phyloP scores from a whole-genome alignment of 2,329 filamentous ascomycete species.

The Curvularia verruculosa region DNA sequence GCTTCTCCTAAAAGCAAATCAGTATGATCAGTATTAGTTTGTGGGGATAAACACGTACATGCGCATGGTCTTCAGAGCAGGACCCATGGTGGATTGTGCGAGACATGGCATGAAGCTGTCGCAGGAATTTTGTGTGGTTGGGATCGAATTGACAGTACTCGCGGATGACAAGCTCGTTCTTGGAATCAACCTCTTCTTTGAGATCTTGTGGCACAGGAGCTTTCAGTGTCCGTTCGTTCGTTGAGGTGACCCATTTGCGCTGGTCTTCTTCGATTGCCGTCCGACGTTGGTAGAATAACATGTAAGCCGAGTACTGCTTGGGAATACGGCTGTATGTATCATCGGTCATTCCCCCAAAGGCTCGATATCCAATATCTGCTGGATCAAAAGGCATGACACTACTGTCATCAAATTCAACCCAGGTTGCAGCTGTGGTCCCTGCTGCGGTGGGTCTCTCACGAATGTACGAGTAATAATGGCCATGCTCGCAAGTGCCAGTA shows the following conservation, averaged over 20 bases:
- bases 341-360: constrained; percentile 63
- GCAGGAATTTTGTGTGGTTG: constrained; percentile 70
- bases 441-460: constrained; percentile 71
- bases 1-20: constrained; percentile 48
- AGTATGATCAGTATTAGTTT: background rate
- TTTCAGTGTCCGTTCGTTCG: constrained; percentile 52
- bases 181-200: constrained; percentile 64
- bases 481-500: constrained; percentile 88
- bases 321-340: constrained; percentile 36
- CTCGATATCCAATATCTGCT: constrained; percentile 71
- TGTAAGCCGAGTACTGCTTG: constrained; percentile 76
- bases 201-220: constrained; percentile 55
- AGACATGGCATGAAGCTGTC: constrained; percentile 64
- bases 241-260: constrained; percentile 48
- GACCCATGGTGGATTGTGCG: constrained; percentile 56
- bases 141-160: constrained; percentile 82
- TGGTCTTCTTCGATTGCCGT: constrained; percentile 62
- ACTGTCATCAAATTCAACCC: constrained; percentile 97
- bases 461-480: constrained; percentile 97
- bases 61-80: constrained; percentile 56
- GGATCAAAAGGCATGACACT: constrained; percentile 78
- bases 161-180: constrained; percentile 76
- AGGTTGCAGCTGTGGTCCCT: constrained; percentile 57
- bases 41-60: constrained; percentile 12
- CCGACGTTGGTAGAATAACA: constrained; percentile 93